A percentile compares a stretch with the other conserved stretches of the same genome.
Conservation (phyloP, 352 stramenopile species). For the Pilasporangium apinafurcum region DNA sequence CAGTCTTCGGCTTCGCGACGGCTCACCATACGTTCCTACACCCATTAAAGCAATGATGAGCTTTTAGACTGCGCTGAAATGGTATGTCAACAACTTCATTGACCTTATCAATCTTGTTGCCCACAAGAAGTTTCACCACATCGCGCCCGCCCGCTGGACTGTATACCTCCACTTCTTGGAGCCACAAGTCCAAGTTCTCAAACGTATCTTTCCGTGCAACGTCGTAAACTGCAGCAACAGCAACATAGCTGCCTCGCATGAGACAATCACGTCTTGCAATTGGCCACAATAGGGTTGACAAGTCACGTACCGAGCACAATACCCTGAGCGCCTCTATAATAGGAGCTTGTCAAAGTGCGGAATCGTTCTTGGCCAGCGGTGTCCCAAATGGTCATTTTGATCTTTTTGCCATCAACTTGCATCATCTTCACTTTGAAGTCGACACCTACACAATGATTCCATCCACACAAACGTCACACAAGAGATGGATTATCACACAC, state of each 20-base stretch:
- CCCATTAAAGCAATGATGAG: slow-evolving; percentile 4
- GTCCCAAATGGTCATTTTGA: slow-evolving; percentile 99
- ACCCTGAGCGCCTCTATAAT: slow-evolving; percentile 96
- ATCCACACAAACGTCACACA: background rate
- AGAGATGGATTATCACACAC: slow-evolving; percentile 3
- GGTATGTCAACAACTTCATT: background rate
- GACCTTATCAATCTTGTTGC: slow-evolving; percentile 95
- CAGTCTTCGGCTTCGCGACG: slow-evolving; percentile 94
- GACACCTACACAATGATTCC: slow-evolving; percentile 40
- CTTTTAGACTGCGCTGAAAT: background rate
- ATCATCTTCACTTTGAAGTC: slow-evolving; percentile 99
- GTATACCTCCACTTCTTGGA: slow-evolving; percentile 98
- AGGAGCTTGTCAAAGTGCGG: slow-evolving; percentile 95
- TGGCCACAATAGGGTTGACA: too few species aligned
- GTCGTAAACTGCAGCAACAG: slow-evolving; percentile 86
- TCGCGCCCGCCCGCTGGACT: slow-evolving; percentile 91
- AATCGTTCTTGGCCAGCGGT: slow-evolving; percentile 98
- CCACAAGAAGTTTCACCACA: slow-evolving; percentile 97
- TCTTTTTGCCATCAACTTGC: slow-evolving; percentile 92
- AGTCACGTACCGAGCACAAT: slow-evolving; percentile 90
- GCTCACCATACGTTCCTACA: slow-evolving; percentile 90
- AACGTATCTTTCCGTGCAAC: slow-evolving; percentile 96
- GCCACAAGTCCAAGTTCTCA: slow-evolving; percentile 96
- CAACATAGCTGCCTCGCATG: background rate
- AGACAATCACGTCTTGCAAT: background rate